These are phyloP conservation scores for Nannochloropsis salina DNA, from an alignment of 108 stramenopile genomes.

Conservation along the genomic window DNA sequence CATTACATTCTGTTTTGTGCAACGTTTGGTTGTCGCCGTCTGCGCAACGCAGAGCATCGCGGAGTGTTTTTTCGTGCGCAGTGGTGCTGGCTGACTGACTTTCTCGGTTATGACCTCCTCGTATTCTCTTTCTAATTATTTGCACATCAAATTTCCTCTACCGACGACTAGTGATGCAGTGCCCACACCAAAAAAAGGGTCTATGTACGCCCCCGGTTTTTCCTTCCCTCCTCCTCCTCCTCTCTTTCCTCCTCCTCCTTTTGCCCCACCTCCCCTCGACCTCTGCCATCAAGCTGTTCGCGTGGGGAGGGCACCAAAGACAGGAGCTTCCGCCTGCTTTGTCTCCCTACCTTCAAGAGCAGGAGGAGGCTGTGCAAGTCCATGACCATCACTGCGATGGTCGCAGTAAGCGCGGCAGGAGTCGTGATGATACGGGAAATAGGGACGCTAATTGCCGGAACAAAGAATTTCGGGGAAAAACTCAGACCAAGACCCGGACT, in stretches of 20 bases:
- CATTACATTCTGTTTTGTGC: background rate
- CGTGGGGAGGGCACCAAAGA: too few relatives aligned
- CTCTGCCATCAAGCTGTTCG: too few relatives aligned
- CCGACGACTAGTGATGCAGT: background rate
- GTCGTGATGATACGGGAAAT: background rate
- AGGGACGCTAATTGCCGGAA: background rate
- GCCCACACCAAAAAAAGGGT: too few relatives aligned
- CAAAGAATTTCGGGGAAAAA: background rate
- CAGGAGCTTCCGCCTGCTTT: too few relatives aligned
- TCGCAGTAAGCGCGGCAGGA: background rate
- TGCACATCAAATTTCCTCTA: background rate
- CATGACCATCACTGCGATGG: background rate
- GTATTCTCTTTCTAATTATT: background rate
- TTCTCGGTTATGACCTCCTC: background rate
- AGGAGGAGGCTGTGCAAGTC: background rate
- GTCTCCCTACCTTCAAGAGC: background rate
- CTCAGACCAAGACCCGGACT: background rate
- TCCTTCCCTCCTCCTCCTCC: too few relatives aligned
- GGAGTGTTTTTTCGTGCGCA: background rate
- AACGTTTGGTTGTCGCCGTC: background rate
- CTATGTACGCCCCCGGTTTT: too few relatives aligned
- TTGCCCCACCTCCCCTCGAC: background rate
- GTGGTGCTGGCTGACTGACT: background rate
- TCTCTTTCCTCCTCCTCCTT: too few relatives aligned
- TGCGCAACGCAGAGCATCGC: background rate